Conservation (phyloP, 2,329 filamentous ascomycete species). For the Clonostachys chloroleuca region DNA sequence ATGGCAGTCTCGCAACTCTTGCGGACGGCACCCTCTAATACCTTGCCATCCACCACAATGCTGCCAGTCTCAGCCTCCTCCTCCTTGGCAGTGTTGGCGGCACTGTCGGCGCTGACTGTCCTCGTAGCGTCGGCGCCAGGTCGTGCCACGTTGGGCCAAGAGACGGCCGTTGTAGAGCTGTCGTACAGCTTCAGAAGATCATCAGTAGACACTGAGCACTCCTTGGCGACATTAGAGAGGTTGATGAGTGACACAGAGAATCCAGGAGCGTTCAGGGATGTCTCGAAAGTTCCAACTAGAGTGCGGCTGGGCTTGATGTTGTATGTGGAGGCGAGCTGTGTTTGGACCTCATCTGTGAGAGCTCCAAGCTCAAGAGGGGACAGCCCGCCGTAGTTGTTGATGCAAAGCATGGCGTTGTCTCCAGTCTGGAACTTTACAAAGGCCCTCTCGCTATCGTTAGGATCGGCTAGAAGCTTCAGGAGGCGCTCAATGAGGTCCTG, state of each 20-base stretch:
- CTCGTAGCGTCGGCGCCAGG: not conserved
- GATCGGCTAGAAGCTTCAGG: conserved; percentile 45
- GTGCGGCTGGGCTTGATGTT: conserved; percentile 32
- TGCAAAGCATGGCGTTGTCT: conserved; percentile 44
- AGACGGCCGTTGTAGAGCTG: conserved; percentile 41
- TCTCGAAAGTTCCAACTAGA: conserved; percentile 35
- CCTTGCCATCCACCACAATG: conserved; percentile 14
- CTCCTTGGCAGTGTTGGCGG: not conserved
- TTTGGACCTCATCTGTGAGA: conserved; percentile 45
- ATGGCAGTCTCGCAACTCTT: conserved; percentile 24
- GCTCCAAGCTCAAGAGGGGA: conserved; percentile 49
- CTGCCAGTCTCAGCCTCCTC: not conserved
- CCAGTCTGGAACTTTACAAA: conserved; percentile 38
- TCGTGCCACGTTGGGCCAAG: conserved; percentile 34
- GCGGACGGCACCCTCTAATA: conserved; percentile 16
- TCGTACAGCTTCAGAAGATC: conserved; percentile 43
- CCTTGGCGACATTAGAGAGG: conserved; percentile 26
- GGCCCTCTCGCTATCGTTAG: conserved; percentile 44
- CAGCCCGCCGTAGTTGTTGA: conserved; percentile 55
- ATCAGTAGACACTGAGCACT: conserved; percentile 9
- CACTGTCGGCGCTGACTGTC: not conserved
- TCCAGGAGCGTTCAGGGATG: conserved; percentile 48
- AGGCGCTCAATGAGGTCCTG: conserved; percentile 35
- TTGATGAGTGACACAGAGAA: conserved; percentile 52
- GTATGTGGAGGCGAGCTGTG: conserved; percentile 26